phyloP scores from a whole-genome alignment of 768 basidiomycete genomes.

The Russula emetica region DNA sequence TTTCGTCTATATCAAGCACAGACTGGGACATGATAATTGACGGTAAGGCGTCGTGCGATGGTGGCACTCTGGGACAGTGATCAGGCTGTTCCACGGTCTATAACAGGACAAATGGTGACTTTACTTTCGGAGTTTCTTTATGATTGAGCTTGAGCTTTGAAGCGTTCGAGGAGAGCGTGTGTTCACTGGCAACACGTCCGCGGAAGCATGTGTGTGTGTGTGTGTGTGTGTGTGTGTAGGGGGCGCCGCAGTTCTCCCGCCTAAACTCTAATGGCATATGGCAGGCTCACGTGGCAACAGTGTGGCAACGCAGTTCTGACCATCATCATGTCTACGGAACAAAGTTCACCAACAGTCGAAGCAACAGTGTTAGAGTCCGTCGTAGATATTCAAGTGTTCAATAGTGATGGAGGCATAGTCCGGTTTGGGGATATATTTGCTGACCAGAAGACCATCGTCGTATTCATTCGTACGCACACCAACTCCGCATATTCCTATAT shows the following conservation, averaged over 20 bases:
- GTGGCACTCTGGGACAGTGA: background rate
- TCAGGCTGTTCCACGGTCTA: background rate
- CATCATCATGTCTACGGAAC: constrained; percentile 18
- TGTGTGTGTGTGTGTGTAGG: too few relatives aligned
- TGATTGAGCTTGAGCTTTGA: background rate
- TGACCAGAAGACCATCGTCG: constrained; percentile 17
- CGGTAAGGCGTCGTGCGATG: background rate
- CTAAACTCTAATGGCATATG: too few relatives aligned
- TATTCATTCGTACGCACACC: constrained; percentile 22
- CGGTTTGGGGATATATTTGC: constrained; percentile 22
- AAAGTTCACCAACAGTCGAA: constrained; percentile 8
- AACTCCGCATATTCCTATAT: background rate
- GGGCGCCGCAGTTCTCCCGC: too few relatives aligned
- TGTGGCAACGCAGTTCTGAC: background rate
- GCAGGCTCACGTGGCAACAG: background rate
- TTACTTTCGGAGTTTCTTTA: background rate
- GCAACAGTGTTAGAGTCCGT: constrained; percentile 7
- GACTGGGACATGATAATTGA: constrained; percentile 1
- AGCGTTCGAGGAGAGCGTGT: background rate
- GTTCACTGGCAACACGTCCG: too few relatives aligned
- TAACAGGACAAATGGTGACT: background rate
- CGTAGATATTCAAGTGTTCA: constrained; percentile 12
- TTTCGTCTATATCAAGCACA: background rate
- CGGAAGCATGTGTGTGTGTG: too few relatives aligned
- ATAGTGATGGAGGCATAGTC: constrained; percentile 16